A percentile compares a stretch with the other conserved stretches of the same genome.
These are phyloP conservation scores for Dryas alaskensis DNA, from an alignment of 306 rosid genomes.

Conservation along the genomic window DNA sequence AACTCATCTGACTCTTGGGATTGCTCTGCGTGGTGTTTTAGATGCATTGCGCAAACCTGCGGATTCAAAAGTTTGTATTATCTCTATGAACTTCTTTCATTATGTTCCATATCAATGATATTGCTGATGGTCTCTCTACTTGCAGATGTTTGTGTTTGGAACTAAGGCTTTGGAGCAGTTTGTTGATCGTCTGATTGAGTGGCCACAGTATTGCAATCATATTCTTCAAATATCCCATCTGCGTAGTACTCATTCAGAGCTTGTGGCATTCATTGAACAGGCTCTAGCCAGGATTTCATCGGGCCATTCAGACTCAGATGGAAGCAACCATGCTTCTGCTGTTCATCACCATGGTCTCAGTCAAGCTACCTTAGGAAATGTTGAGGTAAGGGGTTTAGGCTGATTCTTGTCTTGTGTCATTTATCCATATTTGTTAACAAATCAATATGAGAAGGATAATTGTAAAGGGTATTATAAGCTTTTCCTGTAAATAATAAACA, in stretches of 20 bases:
- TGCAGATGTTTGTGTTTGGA: slow-evolving; percentile 97
- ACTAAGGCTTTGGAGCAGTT: slow-evolving; percentile 94
- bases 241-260: slow-evolving; percentile 72
- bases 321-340: slow-evolving; percentile 52
- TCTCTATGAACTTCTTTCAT: slow-evolving; percentile 11
- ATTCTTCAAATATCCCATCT: slow-evolving; percentile 94
- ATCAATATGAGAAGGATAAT: neutral
- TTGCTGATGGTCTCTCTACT: slow-evolving; percentile 25
- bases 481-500: neutral
- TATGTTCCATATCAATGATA: slow-evolving; percentile 11
- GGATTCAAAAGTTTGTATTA: slow-evolving; percentile 77
- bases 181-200: slow-evolving; percentile 92
- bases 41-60: slow-evolving; percentile 99
- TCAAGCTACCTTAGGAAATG: slow-evolving; percentile 52
- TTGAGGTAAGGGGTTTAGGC: slow-evolving; percentile 53
- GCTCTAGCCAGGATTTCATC: slow-evolving; percentile 84
- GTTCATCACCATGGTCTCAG: slow-evolving; percentile 51
- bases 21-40: slow-evolving; percentile 89
- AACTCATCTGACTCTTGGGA: slow-evolving; percentile 88
- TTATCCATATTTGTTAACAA: neutral
- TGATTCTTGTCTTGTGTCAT: neutral
- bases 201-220: slow-evolving; percentile 99
- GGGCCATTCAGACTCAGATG: slow-evolving; percentile 73
- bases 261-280: slow-evolving; percentile 81
- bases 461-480: neutral